Conservation (phyloP, 192 early-diverging fungal genomes). For the Phycomyces blakesleeanus region DNA sequence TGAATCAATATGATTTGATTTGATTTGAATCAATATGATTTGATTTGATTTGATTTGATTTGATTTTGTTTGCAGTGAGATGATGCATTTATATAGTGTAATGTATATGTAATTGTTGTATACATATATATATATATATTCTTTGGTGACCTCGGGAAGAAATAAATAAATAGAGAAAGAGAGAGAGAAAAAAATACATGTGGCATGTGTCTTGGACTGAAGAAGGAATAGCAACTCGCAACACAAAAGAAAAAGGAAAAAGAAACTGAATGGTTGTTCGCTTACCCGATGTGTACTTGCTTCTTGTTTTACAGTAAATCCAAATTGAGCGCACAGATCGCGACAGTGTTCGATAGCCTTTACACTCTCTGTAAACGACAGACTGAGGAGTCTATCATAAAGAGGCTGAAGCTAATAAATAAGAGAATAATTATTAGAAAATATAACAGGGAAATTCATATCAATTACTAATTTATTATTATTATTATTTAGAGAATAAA, state of each 20-base stretch:
- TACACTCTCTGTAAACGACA: constrained; percentile 36
- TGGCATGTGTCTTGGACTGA: not conserved
- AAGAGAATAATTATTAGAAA: no score
- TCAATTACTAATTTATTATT: no score
- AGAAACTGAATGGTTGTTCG: not conserved
- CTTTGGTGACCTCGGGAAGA: no score
- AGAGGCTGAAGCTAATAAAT: constrained; percentile 49
- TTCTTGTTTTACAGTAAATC: constrained; percentile 60
- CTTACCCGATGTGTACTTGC: constrained; percentile 53
- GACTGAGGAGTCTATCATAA: constrained; percentile 41
- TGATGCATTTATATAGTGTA: no score
- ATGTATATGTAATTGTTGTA: no score
- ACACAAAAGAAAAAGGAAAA: not conserved
- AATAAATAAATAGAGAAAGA: not conserved
- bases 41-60: no score
- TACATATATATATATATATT: no score
- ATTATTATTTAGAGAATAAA: not conserved
- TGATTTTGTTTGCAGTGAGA: no score
- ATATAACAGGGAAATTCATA: no score
- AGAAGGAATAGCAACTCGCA: not conserved
- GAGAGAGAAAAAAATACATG: constrained; percentile 2
- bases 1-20: no score
- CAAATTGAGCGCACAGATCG: constrained; percentile 46
- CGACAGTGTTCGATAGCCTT: constrained; percentile 48
- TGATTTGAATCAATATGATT: no score